Base-by-base conservation (phyloP, 805 yeast genomes). In the Metschnikowia lachancei region DNA sequence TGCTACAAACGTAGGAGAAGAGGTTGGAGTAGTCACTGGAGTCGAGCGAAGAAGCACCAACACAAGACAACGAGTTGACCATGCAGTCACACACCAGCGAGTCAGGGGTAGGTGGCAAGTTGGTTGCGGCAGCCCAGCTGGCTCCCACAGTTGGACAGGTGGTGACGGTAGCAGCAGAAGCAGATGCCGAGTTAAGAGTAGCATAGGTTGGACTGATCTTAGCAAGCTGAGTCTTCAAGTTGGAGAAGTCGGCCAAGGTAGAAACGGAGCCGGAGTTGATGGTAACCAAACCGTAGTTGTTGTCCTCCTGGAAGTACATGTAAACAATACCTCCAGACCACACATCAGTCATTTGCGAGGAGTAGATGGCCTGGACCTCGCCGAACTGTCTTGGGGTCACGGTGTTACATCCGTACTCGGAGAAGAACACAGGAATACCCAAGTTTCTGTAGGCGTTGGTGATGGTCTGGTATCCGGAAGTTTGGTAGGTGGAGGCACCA, bases 301-400 rank as follows among this genome's bases (percentile, higher is more conserved):
- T 85, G 46, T 69, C 71, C 72, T 86, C 92, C 72, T 86, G 77
- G 69, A 80, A 86, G 72, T 85, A 86, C 91, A 85, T 81, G 74
- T 85, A 86, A 45, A 85, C 92, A 61, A 86, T 85, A 78, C 92
- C 95, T 71, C 95, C 92, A 41, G 92, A 85, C 94, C 92, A 86
- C 50, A 84, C 84, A 64, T 76, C 85, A 53, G 90, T 85, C 95
- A 86, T 86, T 33, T 85, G 72, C 41, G 64, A 63, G 53, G 83
- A 72, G 70, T 77, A 86, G 33, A 86, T 60, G 49, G 89, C 75
- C 36, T 69, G 78, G 54, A 86, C 86, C 69, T 85, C 92, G 47
- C 80, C 73, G 78, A 86, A 86, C 54, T 65, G 63, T 80, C 92
- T 82, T 69, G 92, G 92, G 35, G 57, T 55, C 49, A 80, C 84